Evolutionary conservation across 208 protist species (phyloP), one percentile per base, ranked within the genome.

Genomic region (Phytomonas serpens): DNA sequence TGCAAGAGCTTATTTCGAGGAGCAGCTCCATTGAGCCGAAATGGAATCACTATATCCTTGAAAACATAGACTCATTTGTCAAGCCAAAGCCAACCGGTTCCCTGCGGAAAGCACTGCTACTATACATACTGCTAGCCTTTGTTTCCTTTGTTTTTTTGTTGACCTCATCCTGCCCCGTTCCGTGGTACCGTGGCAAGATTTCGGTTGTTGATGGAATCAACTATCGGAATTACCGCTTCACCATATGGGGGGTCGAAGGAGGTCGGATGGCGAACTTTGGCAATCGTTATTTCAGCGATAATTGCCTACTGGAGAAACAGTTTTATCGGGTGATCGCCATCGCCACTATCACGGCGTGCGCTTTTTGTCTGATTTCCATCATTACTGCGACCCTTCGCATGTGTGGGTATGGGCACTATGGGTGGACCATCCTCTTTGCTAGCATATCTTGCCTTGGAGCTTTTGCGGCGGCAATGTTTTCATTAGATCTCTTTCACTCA

Each of bases 301-400:
- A 11, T 40, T 40, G 4, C 37, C 37, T 13, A 11, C 31, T 87
- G 16, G 69, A 52, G 10, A 62, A 84, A 11, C 85, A 90, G 73
- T 90, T 86, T 72, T 85, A 79, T 68, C 82, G 86, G 57, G 71
- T 69, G 62, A 90, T 90, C 63, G 73, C 81, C 36, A 78, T 64
- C 31, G 78, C 68, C 67, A 81, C 67, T 64, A 83, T 90, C 62
- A 74, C 82, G 40, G 80, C 73, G 38, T 77, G 67, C 36, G 6
- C 76, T 63, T 81, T 86, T 68, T 71, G 81, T 16, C 63, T 88
- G 27, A 51, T 86, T 71, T 70, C 82, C 13, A 13, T 86, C 31
- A 68, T 87, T 31, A 30, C 75, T 31, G 74, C 75, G 9, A 63
- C 71, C n/a, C 62, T 73, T 32, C 79, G 82, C 29, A 36, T 90